Evolutionary conservation across 768 basidiomycete species (phyloP).

Genomic region (Albatrellus ellisii): DNA sequence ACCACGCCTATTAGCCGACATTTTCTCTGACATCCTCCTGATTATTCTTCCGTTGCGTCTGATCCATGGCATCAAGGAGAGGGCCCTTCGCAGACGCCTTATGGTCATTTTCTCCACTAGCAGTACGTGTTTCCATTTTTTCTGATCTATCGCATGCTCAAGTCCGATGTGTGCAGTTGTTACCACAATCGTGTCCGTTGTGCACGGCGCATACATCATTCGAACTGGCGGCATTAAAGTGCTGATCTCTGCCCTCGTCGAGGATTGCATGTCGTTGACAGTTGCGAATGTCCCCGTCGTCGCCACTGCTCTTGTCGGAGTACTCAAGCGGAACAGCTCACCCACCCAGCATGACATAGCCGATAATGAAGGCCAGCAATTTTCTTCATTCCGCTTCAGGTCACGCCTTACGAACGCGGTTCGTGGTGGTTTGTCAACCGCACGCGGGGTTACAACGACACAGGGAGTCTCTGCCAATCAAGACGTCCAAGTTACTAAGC

Average conservation of each 20-base stretch:
- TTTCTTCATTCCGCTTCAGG: conserved; percentile 14
- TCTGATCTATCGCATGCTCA: neutral
- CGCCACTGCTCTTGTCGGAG: conserved; percentile 8
- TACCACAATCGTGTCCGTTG: conserved; percentile 20
- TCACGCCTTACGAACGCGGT: conserved; percentile 4
- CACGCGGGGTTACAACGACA: neutral
- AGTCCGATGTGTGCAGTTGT: conserved; percentile 6
- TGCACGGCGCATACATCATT: conserved; percentile 19
- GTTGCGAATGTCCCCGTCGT: conserved; percentile 10
- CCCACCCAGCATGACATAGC: neutral
- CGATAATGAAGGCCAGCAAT: conserved; percentile 10
- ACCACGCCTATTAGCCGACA: conserved; percentile 25
- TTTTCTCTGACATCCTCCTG: conserved; percentile 32
- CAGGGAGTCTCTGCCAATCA: neutral
- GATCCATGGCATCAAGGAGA: conserved; percentile 28
- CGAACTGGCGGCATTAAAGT: conserved; percentile 17
- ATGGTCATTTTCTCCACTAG: conserved; percentile 42
- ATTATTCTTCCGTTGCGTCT: conserved; percentile 32
- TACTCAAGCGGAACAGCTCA: neutral
- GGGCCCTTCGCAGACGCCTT: conserved; percentile 25
- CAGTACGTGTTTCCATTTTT: conserved; percentile 17
- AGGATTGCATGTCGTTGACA: conserved; percentile 14
- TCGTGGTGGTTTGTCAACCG: too few species aligned
- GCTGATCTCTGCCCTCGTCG: conserved; percentile 20
- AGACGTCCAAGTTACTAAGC: neutral